phyloP scores from a whole-genome alignment of 805 yeast species.

The Priceomyces melissophilus region DNA sequence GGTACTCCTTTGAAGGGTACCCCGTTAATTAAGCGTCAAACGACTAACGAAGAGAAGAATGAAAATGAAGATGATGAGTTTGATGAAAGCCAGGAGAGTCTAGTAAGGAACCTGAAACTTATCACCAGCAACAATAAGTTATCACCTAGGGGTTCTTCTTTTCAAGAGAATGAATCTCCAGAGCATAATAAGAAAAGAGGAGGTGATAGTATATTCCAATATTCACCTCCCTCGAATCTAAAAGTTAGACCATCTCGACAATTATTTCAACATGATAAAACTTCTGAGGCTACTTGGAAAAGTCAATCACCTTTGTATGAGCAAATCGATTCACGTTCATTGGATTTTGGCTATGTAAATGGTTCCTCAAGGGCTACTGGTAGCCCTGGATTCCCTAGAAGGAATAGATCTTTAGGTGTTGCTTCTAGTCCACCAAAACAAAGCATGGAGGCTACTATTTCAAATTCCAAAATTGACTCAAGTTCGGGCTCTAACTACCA shows the following conservation, averaged over 20 bases:
- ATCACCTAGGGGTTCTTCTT: slow-evolving; percentile 13
- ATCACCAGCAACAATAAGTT: slow-evolving; percentile 23
- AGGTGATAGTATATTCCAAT: neutral
- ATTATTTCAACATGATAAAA: neutral
- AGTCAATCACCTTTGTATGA: too few species aligned
- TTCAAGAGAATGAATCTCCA: neutral
- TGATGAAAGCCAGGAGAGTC: slow-evolving; percentile 6
- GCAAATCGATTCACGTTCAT: too few species aligned
- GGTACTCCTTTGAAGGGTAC: slow-evolving; percentile 17
- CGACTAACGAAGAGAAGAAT: slow-evolving; percentile 5
- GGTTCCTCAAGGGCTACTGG: too few species aligned
- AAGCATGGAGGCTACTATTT: too few species aligned
- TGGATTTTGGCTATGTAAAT: too few species aligned
- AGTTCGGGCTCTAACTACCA: too few species aligned
- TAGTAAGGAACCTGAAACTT: slow-evolving; percentile 16
- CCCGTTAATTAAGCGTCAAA: slow-evolving; percentile 7
- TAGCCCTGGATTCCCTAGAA: too few species aligned
- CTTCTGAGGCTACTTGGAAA: too few species aligned
- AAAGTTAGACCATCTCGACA: slow-evolving; percentile 13
- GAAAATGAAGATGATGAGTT: neutral
- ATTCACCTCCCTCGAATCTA: slow-evolving; percentile 22
- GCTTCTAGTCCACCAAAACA: too few species aligned
- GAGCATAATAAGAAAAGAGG: neutral
- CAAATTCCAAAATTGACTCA: too few species aligned
- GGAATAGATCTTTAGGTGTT: too few species aligned